phyloP scores from a whole-genome alignment of 2,329 filamentous ascomycete genomes.

The Penicillium olsonii region DNA sequence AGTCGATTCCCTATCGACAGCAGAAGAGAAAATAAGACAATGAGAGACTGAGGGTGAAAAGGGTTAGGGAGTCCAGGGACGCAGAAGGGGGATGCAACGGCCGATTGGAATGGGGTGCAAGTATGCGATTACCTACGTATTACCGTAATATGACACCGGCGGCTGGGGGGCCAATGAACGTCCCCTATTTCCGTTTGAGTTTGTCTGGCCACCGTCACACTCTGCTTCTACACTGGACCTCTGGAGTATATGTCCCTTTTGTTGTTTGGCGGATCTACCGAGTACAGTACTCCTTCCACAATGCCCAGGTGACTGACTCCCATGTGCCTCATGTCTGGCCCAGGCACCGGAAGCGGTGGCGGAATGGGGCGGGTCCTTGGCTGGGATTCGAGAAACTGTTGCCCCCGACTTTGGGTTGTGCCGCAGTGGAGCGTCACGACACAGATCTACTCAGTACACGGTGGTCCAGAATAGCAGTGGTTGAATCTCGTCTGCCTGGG shows the following conservation, averaged over 20 bases:
- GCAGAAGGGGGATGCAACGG: neutral
- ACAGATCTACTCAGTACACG: neutral
- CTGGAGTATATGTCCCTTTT: too few species aligned
- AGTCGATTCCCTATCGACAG: conserved; percentile 1
- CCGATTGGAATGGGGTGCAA: neutral
- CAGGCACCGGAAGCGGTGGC: conserved; percentile 18
- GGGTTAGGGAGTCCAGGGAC: conserved; percentile 13
- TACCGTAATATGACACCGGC: conserved; percentile 5
- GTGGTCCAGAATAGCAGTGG: neutral
- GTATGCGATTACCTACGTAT: conserved; percentile 7
- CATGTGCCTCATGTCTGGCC: conserved; percentile 11
- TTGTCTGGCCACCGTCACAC: conserved; percentile 6
- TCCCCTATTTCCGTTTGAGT: neutral
- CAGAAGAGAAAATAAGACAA: conserved; percentile 3
- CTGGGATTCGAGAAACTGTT: conserved; percentile 11
- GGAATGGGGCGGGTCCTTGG: conserved; percentile 14
- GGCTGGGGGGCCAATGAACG: neutral
- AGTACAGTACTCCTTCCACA: too few species aligned
- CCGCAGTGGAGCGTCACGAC: neutral
- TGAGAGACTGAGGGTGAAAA: conserved; percentile 5
- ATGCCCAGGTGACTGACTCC: too few species aligned
- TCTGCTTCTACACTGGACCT: too few species aligned
- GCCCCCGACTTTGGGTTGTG: conserved; percentile 16
- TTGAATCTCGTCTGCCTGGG: neutral
- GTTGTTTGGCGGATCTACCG: too few species aligned